These are phyloP conservation scores for Candida sanyaensis DNA, from an alignment of 1,139 yeast species.

Conservation along the genomic window DNA sequence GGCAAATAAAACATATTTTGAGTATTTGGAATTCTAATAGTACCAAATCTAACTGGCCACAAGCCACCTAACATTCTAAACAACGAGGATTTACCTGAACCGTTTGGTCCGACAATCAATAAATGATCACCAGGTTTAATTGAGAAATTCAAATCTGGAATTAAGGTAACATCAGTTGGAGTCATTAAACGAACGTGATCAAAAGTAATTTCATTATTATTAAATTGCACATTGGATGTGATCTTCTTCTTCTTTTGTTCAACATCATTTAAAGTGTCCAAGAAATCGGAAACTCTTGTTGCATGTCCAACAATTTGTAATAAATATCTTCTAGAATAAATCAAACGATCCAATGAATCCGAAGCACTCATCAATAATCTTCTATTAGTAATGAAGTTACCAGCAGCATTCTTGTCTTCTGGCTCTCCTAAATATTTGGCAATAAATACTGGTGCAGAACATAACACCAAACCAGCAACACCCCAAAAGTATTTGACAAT, in stretches of 20 bases:
- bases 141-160: conserved; percentile 65
- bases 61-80: conserved; percentile 90
- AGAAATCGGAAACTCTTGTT: conserved; percentile 69
- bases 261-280: conserved; percentile 62
- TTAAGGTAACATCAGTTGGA: conserved; percentile 79
- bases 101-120: conserved; percentile 92
- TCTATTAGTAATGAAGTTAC: conserved; percentile 87
- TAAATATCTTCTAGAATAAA: conserved; percentile 80
- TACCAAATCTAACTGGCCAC: conserved; percentile 80
- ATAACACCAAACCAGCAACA: conserved; percentile 85
- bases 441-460: conserved; percentile 88
- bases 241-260: conserved; percentile 25
- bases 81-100: conserved; percentile 91
- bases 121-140: conserved; percentile 83
- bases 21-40: conserved; percentile 65
- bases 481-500: conserved; percentile 95
- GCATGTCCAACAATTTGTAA: conserved; percentile 88
- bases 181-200: conserved; percentile 76
- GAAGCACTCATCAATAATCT: conserved; percentile 83
- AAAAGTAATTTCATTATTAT: conserved; percentile 71
- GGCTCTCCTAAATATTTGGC: conserved; percentile 53
- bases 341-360: conserved; percentile 84
- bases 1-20: conserved; percentile 85
- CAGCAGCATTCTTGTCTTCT: conserved; percentile 58
- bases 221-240: conserved; percentile 38